These are phyloP conservation scores for Agapanthus africanus DNA, from an alignment of 106 monocot species.

Conservation along the genomic window DNA sequence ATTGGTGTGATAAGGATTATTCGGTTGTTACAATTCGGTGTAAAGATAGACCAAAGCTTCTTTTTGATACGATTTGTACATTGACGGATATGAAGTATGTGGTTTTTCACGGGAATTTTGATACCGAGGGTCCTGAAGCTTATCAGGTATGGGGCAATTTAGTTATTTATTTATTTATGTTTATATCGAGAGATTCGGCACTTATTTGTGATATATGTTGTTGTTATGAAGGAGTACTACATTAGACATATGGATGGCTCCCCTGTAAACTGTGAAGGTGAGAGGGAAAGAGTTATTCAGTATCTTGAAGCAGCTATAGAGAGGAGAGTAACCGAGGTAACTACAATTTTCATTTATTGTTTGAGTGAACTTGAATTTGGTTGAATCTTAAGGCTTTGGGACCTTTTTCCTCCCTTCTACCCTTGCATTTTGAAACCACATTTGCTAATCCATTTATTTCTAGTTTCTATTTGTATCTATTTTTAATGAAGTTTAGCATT, in stretches of 20 bases:
- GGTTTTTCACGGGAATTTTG: constrained; percentile 82
- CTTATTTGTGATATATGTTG: constrained; percentile 8
- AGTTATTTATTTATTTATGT: too few relatives aligned
- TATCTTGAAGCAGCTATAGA: constrained; percentile 96
- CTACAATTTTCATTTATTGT: too few relatives aligned
- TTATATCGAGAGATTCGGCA: too few relatives aligned
- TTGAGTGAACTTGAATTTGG: too few relatives aligned
- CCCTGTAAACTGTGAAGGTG: constrained; percentile 77
- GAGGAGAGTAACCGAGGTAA: constrained; percentile 87
- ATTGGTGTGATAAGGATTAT: constrained; percentile 81
- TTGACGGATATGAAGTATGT: constrained; percentile 98
- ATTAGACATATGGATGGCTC: constrained; percentile 80
- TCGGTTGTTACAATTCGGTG: constrained; percentile 82
- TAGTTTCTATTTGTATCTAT: too few relatives aligned
- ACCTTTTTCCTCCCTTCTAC: too few relatives aligned
- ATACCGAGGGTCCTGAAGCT: constrained; percentile 56
- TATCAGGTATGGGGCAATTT: constrained; percentile 96
- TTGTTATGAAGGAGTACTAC: constrained; percentile 65
- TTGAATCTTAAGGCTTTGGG: too few relatives aligned
- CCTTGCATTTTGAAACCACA: too few relatives aligned
- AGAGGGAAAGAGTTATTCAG: constrained; percentile 70
- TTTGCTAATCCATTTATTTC: too few relatives aligned
- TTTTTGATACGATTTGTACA: constrained; percentile 90
- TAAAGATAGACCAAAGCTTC: constrained; percentile 84
- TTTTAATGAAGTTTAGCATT: too few relatives aligned